Evolutionary conservation across 2,329 filamentous ascomycete species (phyloP).

Genomic region (Claviceps africana): DNA sequence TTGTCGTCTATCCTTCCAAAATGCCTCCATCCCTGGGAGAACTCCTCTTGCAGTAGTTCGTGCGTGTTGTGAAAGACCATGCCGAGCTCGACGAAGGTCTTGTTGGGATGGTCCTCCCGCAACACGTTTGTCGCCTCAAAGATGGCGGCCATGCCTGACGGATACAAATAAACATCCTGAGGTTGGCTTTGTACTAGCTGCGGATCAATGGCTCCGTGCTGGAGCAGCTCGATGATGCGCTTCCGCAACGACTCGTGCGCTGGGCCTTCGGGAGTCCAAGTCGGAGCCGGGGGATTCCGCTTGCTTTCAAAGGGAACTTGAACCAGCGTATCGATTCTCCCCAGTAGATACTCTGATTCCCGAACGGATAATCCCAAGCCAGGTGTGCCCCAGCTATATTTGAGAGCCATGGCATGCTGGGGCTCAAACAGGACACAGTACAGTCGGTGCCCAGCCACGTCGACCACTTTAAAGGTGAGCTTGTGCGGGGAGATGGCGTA

Average conservation of each 20-base stretch:
- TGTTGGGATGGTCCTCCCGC: conserved; percentile 16
- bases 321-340: conserved; percentile 18
- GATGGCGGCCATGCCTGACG: conserved; percentile 40
- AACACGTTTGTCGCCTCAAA: conserved; percentile 28
- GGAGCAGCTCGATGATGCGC: conserved; percentile 27
- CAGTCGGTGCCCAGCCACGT: conserved; percentile 25
- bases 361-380: conserved; percentile 34
- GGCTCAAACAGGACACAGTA: conserved; percentile 29
- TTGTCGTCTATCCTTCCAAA: conserved; percentile 29
- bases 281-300: conserved; percentile 17
- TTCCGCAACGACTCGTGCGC: conserved; percentile 25
- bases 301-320: conserved; percentile 18
- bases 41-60: conserved; percentile 32
- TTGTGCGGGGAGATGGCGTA: conserved; percentile 20
- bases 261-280: conserved; percentile 23
- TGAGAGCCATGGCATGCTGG: conserved; percentile 20
- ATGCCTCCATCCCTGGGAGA: conserved; percentile 29
- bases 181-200: conserved; percentile 12
- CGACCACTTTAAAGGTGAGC: conserved; percentile 25
- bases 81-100: conserved; percentile 30
- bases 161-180: conserved; percentile 30
- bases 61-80: conserved; percentile 37
- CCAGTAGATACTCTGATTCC: conserved; percentile 28
- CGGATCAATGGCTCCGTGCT: conserved; percentile 24
- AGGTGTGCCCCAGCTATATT: conserved; percentile 30